A percentile compares a stretch with the other conserved stretches of the same genome.
Conservation (phyloP, 257 asterid genomes). For the Solanum bulbocastanum region DNA sequence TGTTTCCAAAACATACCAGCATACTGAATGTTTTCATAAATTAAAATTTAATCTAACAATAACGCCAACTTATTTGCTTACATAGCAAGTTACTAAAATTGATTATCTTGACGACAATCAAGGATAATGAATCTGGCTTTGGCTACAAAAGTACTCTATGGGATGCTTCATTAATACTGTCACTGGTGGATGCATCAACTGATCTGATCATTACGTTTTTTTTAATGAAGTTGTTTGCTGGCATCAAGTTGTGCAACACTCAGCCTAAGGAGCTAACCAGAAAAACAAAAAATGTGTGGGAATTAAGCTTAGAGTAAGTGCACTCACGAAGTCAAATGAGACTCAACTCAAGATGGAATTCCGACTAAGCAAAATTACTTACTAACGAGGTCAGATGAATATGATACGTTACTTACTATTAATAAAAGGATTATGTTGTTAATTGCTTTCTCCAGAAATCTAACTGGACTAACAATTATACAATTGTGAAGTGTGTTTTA, state of each 20-base stretch:
- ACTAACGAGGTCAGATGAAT: not conserved
- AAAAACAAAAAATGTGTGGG: not conserved
- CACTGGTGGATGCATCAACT: not conserved
- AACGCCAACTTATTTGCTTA: not conserved
- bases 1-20: not conserved
- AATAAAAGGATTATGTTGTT: not conserved
- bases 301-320: not conserved
- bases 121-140: not conserved
- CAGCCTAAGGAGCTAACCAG: not conserved
- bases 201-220: not conserved
- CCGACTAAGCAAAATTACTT: not conserved
- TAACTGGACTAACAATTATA: not conserved
- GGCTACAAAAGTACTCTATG: not conserved
- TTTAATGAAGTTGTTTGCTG: not conserved
- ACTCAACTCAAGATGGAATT: not conserved
- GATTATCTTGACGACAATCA: not conserved
- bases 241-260: not conserved
- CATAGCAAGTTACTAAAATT: not conserved
- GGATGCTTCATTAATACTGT: not conserved
- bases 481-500: not conserved
- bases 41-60: not conserved
- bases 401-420: not conserved
- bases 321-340: not conserved
- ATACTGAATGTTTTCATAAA: not conserved
- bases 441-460: not conserved